Evolutionary conservation across 108 stramenopile genomes (phyloP).

Genomic region (Fragilaria crotonensis): DNA sequence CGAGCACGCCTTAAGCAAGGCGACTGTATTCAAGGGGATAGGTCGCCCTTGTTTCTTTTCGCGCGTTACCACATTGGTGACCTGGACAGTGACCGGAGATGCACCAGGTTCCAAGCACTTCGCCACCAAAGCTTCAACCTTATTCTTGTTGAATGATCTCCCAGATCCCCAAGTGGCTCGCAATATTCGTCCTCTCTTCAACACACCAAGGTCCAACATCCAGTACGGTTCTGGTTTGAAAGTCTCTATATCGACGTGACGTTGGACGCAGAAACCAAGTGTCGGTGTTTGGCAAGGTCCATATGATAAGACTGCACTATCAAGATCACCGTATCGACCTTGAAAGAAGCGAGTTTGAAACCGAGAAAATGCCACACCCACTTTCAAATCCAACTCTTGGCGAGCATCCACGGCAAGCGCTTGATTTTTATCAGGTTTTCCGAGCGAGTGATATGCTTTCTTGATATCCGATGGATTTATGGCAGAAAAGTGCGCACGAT

Average conservation of each 20-base stretch:
- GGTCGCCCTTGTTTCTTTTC: constrained; percentile 86
- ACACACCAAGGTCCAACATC: constrained; percentile 62
- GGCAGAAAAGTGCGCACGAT: constrained; percentile 92
- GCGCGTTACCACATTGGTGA: constrained; percentile 54
- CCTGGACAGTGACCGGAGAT: constrained; percentile 26
- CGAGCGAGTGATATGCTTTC: constrained; percentile 76
- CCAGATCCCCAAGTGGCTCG: constrained; percentile 62
- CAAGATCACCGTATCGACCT: constrained; percentile 86
- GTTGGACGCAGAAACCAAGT: constrained; percentile 91
- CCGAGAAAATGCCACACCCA: constrained; percentile 93
- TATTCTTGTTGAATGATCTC: constrained; percentile 61
- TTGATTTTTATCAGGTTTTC: constrained; percentile 85
- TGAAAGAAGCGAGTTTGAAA: constrained; percentile 93
- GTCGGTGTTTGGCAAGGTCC: constrained; percentile 98
- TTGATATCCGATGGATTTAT: constrained; percentile 88
- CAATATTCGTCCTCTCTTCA: constrained; percentile 68
- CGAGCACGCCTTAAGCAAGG: constrained; percentile 68
- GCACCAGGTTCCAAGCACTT: constrained; percentile 37
- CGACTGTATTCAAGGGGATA: constrained; percentile 72
- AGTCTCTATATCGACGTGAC: constrained; percentile 90
- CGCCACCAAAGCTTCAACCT: constrained; percentile 44
- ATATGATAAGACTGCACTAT: constrained; percentile 83
- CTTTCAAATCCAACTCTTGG: constrained; percentile 94
- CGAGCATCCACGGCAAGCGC: constrained; percentile 89
- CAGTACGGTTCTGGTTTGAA: constrained; percentile 91